Percentiles rank a stretch among this genome's conserved stretches.
These are phyloP conservation scores for Paulownia fortunei DNA, from an alignment of 257 asterid genomes.

Conservation along the genomic window DNA sequence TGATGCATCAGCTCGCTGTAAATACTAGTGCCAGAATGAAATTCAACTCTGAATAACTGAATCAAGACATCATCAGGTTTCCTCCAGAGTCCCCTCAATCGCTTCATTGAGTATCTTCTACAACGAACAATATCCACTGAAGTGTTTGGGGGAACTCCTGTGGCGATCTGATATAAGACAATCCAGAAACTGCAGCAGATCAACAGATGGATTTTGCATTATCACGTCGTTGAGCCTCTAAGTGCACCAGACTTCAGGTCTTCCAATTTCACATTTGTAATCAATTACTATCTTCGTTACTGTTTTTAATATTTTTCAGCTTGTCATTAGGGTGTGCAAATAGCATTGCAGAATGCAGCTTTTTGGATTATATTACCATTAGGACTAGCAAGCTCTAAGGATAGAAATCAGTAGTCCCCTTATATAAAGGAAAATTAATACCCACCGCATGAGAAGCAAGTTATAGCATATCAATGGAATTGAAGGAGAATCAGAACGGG, in stretches of 20 bases:
- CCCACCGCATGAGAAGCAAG: too few relatives aligned
- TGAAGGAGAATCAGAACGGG: too few relatives aligned
- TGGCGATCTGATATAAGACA: conserved; percentile 25
- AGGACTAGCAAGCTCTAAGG: neutral
- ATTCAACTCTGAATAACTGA: conserved; percentile 6
- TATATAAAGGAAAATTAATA: too few relatives aligned
- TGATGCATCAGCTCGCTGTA: conserved; percentile 21
- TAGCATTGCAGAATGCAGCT: neutral
- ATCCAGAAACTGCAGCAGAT: neutral
- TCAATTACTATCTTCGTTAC: neutral
- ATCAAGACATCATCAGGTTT: conserved; percentile 42
- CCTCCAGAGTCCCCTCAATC: conserved; percentile 34
- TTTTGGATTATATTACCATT: neutral
- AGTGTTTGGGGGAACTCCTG: conserved; percentile 71
- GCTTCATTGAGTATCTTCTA: conserved; percentile 43
- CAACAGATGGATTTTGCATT: neutral
- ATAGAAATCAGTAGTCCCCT: too few relatives aligned
- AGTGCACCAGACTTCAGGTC: conserved; percentile 3
- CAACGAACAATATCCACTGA: conserved; percentile 33
- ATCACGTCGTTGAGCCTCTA: neutral
- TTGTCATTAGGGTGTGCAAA: neutral
- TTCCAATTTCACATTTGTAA: neutral
- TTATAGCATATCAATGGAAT: too few relatives aligned
- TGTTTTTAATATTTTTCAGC: neutral
- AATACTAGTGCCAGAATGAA: conserved; percentile 8